phyloP scores from a whole-genome alignment of 1,284 basidiomycete genomes.

The Heterobasidion occidentale region DNA sequence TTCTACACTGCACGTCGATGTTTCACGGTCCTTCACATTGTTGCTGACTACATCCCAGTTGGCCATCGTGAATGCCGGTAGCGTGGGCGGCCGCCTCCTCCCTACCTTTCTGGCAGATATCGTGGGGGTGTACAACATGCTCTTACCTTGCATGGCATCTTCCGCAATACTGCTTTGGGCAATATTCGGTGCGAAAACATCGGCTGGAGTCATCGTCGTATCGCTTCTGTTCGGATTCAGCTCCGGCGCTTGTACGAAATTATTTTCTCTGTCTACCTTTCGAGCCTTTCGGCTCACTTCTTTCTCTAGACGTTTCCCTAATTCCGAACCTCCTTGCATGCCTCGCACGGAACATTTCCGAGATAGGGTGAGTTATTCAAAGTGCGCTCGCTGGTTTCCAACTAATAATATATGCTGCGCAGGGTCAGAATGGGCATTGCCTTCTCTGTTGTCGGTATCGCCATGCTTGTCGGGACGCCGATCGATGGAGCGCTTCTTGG shows the following conservation, averaged over 20 bases:
- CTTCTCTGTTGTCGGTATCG: constrained; percentile 38
- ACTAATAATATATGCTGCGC: neutral
- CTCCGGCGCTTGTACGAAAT: constrained; percentile 24
- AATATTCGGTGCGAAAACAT: constrained; percentile 32
- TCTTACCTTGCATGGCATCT: constrained; percentile 28
- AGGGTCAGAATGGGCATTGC: constrained; percentile 40
- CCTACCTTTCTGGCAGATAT: constrained; percentile 41
- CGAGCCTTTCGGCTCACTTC: neutral
- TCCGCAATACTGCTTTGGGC: constrained; percentile 34
- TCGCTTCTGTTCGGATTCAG: constrained; percentile 19
- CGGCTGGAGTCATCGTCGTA: constrained; percentile 31
- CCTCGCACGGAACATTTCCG: constrained; percentile 31
- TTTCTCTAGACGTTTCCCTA: constrained; percentile 43
- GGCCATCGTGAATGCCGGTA: constrained; percentile 39
- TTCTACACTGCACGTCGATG: constrained; percentile 37
- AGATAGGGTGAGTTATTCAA: constrained; percentile 32
- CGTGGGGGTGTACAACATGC: constrained; percentile 27
- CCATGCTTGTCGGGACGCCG: constrained; percentile 42
- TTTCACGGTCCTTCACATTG: neutral
- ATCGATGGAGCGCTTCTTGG: constrained; percentile 33
- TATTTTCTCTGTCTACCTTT: no score
- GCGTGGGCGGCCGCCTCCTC: constrained; percentile 37
- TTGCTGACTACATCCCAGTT: constrained; percentile 11
- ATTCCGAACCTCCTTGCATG: constrained; percentile 39
- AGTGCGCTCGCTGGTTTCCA: neutral